phyloP scores from a whole-genome alignment of 768 basidiomycete genomes.

The Royoungia palumana region DNA sequence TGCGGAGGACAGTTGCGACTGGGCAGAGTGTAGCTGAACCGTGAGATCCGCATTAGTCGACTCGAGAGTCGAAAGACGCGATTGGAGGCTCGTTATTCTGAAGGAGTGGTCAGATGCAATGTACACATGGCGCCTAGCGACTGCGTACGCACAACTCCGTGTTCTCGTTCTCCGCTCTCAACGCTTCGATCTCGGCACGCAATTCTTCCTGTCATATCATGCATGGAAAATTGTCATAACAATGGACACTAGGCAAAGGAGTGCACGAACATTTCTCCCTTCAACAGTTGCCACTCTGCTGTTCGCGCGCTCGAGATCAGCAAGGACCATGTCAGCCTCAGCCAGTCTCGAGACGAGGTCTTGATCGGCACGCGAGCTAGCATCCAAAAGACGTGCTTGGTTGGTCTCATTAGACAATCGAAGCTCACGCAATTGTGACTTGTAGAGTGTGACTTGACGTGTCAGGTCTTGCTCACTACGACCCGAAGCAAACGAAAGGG shows the following conservation, averaged over 20 bases:
- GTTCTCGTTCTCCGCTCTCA: slow-evolving; percentile 73
- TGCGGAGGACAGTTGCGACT: slow-evolving; percentile 16
- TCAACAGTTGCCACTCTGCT: slow-evolving; percentile 90
- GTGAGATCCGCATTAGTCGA: slow-evolving; percentile 35
- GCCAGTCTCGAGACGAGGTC: slow-evolving; percentile 87
- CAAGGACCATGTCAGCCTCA: slow-evolving; percentile 92
- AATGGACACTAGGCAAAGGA: not conserved
- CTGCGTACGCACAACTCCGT: slow-evolving; percentile 57
- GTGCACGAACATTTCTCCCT: slow-evolving; percentile 72
- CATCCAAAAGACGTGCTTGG: slow-evolving; percentile 89
- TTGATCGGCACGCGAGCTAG: slow-evolving; percentile 90
- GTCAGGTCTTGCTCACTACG: slow-evolving; percentile 87
- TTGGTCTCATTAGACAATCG: slow-evolving; percentile 89
- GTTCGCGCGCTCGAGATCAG: slow-evolving; percentile 94
- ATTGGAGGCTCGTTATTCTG: slow-evolving; percentile 47
- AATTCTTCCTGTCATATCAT: slow-evolving; percentile 69
- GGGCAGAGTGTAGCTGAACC: slow-evolving; percentile 11
- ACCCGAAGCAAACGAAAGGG: not conserved
- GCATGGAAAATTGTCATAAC: not conserved
- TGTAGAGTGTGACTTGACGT: slow-evolving; percentile 84
- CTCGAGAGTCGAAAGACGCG: slow-evolving; percentile 73
- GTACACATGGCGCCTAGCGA: not conserved
- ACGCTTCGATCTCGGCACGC: slow-evolving; percentile 89
- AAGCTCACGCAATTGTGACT: slow-evolving; percentile 85
- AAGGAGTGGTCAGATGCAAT: not conserved